These are phyloP conservation scores for Aspergillus transmontanensis DNA, from an alignment of 2,329 filamentous ascomycete genomes.

Conservation along the genomic window DNA sequence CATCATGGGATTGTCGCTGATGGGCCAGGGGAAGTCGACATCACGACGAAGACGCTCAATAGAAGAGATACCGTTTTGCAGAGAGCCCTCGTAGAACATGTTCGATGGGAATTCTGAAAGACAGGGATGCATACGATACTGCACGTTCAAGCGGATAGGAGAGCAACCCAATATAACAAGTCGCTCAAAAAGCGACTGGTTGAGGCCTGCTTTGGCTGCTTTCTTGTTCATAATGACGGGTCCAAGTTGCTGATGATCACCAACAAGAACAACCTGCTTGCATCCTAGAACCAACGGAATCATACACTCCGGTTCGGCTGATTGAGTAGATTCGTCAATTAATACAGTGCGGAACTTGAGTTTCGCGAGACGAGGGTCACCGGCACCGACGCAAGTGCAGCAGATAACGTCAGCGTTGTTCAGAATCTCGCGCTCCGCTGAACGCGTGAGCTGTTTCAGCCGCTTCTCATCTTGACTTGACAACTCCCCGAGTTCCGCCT, in stretches of 20 bases:
- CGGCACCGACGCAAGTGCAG: conserved; percentile 96
- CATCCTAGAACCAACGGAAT: conserved; percentile 95
- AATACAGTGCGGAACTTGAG: conserved; percentile 98
- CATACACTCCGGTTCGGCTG: conserved; percentile 97
- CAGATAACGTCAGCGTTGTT: conserved; percentile 97
- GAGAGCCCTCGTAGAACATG: conserved; percentile 98
- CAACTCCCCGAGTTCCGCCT: conserved; percentile 86
- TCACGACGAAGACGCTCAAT: conserved; percentile 86
- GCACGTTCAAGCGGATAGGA: conserved; percentile 91
- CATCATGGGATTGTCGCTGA: conserved; percentile 96
- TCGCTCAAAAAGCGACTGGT: conserved; percentile 97
- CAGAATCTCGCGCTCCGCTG: conserved; percentile 91
- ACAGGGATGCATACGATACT: conserved; percentile 99
- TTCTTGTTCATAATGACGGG: conserved; percentile 99
- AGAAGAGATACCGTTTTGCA: conserved; percentile 94
- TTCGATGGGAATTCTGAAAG: conserved; percentile 97
- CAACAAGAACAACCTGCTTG: conserved; percentile 98
- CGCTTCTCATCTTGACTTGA: conserved; percentile 98
- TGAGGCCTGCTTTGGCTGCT: conserved; percentile 93
- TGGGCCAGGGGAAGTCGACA: conserved; percentile 97
- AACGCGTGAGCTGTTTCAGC: conserved; percentile 91
- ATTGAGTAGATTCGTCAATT: conserved; percentile 97
- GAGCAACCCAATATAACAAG: conserved; percentile 87
- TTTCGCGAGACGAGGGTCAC: conserved; percentile 91
- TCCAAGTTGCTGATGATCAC: conserved; percentile 96